Evolutionary conservation across 352 stramenopile species (phyloP).

Genomic region (Phytophthora cryptogea): DNA sequence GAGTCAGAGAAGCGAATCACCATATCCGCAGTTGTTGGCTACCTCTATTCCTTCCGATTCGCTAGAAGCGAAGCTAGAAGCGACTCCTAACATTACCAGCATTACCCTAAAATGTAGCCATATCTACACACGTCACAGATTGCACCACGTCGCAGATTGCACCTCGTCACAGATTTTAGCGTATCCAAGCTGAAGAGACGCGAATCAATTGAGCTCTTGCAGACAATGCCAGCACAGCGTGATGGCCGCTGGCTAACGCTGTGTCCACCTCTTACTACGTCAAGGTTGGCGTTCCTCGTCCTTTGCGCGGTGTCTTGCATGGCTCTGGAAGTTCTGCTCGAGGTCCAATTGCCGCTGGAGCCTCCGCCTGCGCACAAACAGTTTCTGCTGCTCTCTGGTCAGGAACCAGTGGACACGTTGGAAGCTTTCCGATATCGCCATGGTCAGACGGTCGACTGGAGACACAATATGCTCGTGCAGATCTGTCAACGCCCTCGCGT

Average conservation of each 20-base stretch:
- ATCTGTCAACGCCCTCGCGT: slow-evolving; percentile 41
- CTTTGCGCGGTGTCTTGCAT: slow-evolving; percentile 23
- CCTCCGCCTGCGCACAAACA: slow-evolving; percentile 25
- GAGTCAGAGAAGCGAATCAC: background rate
- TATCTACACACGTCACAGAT: background rate
- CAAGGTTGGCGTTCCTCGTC: slow-evolving; percentile 21
- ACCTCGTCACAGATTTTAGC: background rate
- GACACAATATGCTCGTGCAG: slow-evolving; percentile 43
- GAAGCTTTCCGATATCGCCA: slow-evolving; percentile 51
- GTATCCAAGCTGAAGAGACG: slow-evolving; percentile 23
- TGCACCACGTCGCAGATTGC: slow-evolving; percentile 19
- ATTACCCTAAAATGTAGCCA: slow-evolving; percentile 9
- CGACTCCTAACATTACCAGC: background rate
- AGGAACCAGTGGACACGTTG: slow-evolving; percentile 62
- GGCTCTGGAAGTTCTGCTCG: slow-evolving; percentile 29
- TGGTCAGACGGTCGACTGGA: slow-evolving; percentile 39
- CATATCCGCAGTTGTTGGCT: background rate
- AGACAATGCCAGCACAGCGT: slow-evolving; percentile 10
- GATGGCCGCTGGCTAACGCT: slow-evolving; percentile 2
- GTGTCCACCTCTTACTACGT: background rate
- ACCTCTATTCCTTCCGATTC: background rate
- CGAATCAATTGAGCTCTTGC: slow-evolving; percentile 15
- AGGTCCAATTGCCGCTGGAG: slow-evolving; percentile 32
- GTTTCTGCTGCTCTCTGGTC: slow-evolving; percentile 39
- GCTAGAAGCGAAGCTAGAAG: no score